Evolutionary conservation across 192 early-diverging fungal genomes (phyloP).

Genomic region (Coemansia sp.): DNA sequence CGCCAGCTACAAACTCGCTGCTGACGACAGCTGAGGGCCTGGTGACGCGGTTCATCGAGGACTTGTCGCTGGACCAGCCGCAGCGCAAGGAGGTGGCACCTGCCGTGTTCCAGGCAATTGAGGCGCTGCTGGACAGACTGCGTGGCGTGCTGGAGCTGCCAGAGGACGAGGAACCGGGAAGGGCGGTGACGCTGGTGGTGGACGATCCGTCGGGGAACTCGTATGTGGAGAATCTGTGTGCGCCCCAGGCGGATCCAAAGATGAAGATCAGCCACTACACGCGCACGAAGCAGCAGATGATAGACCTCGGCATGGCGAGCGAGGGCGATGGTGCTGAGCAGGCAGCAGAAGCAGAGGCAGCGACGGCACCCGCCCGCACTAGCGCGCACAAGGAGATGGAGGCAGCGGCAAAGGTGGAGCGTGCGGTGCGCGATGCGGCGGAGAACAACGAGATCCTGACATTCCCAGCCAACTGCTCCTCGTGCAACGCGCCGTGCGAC

Average conservation of each 20-base stretch:
- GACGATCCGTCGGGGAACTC: constrained; percentile 93
- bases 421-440: constrained; percentile 58
- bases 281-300: constrained; percentile 78
- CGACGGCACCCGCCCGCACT: constrained; percentile 19
- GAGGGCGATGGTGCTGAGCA: constrained; percentile 57
- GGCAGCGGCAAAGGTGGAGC: constrained; percentile 33
- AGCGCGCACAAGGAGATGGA: constrained; percentile 39
- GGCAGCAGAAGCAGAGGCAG: constrained; percentile 18
- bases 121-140: constrained; percentile 65
- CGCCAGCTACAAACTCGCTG: constrained; percentile 73
- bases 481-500: constrained; percentile 73
- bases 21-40: constrained; percentile 94
- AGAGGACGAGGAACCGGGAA: constrained; percentile 41
- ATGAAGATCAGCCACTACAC: constrained; percentile 65
- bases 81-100: constrained; percentile 69
- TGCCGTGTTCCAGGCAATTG: constrained; percentile 73
- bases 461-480: constrained; percentile 85
- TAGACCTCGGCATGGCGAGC: constrained; percentile 68
- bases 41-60: constrained; percentile 74
- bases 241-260: constrained; percentile 75
- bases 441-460: constrained; percentile 70
- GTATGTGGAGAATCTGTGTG: constrained; percentile 84
- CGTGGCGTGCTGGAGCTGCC: constrained; percentile 55
- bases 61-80: constrained; percentile 74
- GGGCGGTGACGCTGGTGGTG: constrained; percentile 73